A percentile compares a stretch with the other conserved stretches of the same genome.
Evolutionary conservation across 2,329 filamentous ascomycete species (phyloP).

Genomic region (Blumeria hordei): DNA sequence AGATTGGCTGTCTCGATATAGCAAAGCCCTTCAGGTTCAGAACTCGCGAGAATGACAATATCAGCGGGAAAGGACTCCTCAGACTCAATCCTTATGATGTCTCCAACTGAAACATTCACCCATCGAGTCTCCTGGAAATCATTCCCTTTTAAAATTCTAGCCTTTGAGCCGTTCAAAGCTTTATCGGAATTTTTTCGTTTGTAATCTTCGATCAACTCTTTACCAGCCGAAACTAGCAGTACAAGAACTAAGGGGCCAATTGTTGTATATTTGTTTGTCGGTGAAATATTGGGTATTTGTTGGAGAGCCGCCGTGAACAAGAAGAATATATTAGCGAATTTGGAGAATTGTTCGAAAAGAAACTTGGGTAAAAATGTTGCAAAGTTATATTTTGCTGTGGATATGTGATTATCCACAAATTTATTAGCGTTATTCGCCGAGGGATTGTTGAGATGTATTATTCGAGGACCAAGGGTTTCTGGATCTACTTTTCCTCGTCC

Average conservation of each 20-base stretch:
- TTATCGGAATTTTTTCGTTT: slow-evolving; percentile 71
- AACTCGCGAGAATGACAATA: slow-evolving; percentile 74
- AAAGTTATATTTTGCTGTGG: slow-evolving; percentile 91
- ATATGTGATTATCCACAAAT: slow-evolving; percentile 90
- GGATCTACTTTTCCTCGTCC: slow-evolving; percentile 67
- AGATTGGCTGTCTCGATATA: slow-evolving; percentile 98
- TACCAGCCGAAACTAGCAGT: slow-evolving; percentile 78
- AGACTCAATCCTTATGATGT: slow-evolving; percentile 79
- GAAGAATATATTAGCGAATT: slow-evolving; percentile 98
- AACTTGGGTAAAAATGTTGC: slow-evolving; percentile 91
- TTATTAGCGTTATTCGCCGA: slow-evolving; percentile 75
- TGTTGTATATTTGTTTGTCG: slow-evolving; percentile 87
- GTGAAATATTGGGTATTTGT: slow-evolving; percentile 84
- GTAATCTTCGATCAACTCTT: slow-evolving; percentile 85
- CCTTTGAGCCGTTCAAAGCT: slow-evolving; percentile 67
- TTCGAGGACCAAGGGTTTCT: slow-evolving; percentile 67
- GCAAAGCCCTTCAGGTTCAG: slow-evolving; percentile 88
- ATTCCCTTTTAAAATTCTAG: slow-evolving; percentile 60
- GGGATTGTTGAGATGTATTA: slow-evolving; percentile 91
- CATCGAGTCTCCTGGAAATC: slow-evolving; percentile 71
- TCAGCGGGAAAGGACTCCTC: slow-evolving; percentile 92
- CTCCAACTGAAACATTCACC: slow-evolving; percentile 81
- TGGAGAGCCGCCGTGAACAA: slow-evolving; percentile 86
- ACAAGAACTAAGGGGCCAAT: slow-evolving; percentile 86
- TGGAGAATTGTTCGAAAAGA: slow-evolving; percentile 93